Evolutionary conservation across 2,329 filamentous ascomycete species (phyloP).

Genomic region (Colletotrichum lini): DNA sequence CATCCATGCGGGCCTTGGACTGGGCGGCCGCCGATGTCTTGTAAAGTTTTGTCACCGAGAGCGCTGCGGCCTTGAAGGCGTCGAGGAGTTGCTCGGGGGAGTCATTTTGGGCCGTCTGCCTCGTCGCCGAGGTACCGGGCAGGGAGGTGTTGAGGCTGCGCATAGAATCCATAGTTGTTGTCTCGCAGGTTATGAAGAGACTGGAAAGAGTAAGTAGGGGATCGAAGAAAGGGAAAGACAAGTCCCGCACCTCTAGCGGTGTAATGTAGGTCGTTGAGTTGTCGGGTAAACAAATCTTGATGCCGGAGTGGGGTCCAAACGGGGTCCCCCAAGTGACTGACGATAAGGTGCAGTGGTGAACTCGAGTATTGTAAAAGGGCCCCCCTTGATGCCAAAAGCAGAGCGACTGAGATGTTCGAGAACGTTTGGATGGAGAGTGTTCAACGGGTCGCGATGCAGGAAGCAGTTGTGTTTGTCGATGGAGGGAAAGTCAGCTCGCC

Average conservation of each 20-base stretch:
- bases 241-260: conserved; percentile 39
- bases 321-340: conserved; percentile 31
- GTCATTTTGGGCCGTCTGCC: conserved; percentile 51
- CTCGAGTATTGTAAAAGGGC: not conserved
- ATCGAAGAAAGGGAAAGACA: conserved; percentile 10
- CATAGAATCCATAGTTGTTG: conserved; percentile 52
- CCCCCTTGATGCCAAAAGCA: conserved; percentile 2
- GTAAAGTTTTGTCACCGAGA: conserved; percentile 96
- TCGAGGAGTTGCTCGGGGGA: conserved; percentile 80
- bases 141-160: conserved; percentile 48
- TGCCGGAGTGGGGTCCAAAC: conserved; percentile 34
- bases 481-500: conserved; percentile 10
- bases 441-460: conserved; percentile 20
- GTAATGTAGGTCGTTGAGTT: conserved; percentile 24
- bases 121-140: conserved; percentile 43
- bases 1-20: conserved; percentile 80
- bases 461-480: conserved; percentile 18
- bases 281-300: conserved; percentile 42
- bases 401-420: not conserved
- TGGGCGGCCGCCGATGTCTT: conserved; percentile 89
- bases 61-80: conserved; percentile 91
- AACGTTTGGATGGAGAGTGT: conserved; percentile 15
- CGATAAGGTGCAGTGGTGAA: conserved; percentile 27
- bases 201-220: conserved; percentile 24
- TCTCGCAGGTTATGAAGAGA: not conserved